Base-by-base conservation (phyloP, 192 early-diverging fungal species). In the Coemansia javaensis region DNA sequence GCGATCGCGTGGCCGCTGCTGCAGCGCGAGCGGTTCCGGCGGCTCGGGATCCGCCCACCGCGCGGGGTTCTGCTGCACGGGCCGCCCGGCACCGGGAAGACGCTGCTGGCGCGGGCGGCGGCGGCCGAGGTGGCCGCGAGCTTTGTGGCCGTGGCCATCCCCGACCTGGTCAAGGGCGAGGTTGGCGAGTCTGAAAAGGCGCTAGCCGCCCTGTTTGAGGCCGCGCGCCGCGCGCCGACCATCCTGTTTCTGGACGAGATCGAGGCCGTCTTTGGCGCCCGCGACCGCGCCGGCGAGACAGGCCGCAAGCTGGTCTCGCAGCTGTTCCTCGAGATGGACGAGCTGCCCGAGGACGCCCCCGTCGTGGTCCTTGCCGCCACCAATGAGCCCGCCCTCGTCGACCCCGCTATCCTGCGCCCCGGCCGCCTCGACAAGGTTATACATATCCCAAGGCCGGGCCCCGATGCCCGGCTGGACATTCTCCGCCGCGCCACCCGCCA, bases 111-210 rank as follows among this genome's bases (percentile, higher is more conserved):
- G 3, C 83, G 84, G 50, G 90, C 91, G 1, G 81, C 90, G 2
- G 89, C 93, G 0, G 81, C 75, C 0, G 90, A 93, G 28, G 85
- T 87, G 2, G 73, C 78, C 1, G 86, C 86, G 8, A 82, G 87
- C 47, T 97, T 97, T 65, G 61, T 97, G 20, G 53, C 89, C 2
- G 65, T 97, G 4, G 77, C 82, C 3, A 83, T 93, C 21, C 77
- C 91, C 8, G 82, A 86, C 17, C 56, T 97, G n/a, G 79, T 97
- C 52, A 86, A 93, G 54, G 86, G 88, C 18, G 88, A 93, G 54
- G 81, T 97, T 2, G 93, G 93, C 9, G 93, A 93, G 62, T 94
- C 91, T 0, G 94, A 95, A 66, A 97, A 97, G 66, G 87, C 91
- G 5, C 82, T 95, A 13, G 77, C 82, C 0, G 63, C 67, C 0